A percentile compares a stretch with the other conserved stretches of the same genome.
Evolutionary conservation across 805 yeast species (phyloP).

Genomic region (Pichia heedii): DNA sequence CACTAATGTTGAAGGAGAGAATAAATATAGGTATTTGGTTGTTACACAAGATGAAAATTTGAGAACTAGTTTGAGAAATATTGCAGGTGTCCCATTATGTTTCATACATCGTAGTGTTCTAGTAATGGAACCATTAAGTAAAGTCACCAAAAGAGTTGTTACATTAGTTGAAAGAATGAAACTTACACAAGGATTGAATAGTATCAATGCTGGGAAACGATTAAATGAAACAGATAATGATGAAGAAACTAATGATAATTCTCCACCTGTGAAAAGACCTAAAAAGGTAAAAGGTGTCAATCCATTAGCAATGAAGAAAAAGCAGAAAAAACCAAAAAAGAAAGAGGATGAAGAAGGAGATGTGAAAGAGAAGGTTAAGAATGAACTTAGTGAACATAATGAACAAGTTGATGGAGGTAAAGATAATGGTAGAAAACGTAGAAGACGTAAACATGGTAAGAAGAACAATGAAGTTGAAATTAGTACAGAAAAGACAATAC

Average conservation of each 20-base stretch:
- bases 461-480: neutral
- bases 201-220: constrained; percentile 41
- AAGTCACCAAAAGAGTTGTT: constrained; percentile 49
- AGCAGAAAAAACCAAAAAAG: constrained; percentile 28
- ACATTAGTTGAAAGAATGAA: constrained; percentile 52
- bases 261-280: constrained; percentile 15
- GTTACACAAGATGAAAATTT: constrained; percentile 73
- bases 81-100: constrained; percentile 87
- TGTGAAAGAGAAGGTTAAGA: neutral
- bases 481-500: neutral
- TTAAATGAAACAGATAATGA: constrained; percentile 15
- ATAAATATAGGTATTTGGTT: constrained; percentile 85
- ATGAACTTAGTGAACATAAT: too few relatives aligned
- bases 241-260: constrained; percentile 11
- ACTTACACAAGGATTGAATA: constrained; percentile 72
- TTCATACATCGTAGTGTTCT: constrained; percentile 87
- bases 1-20: constrained; percentile 60
- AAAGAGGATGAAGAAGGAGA: neutral
- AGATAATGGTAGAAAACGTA: neutral
- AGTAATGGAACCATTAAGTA: constrained; percentile 91
- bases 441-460: constrained; percentile 1
- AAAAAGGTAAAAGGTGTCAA: constrained; percentile 69
- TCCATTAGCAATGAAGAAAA: constrained; percentile 83
- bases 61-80: constrained; percentile 56
- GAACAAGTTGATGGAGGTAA: too few relatives aligned